phyloP scores from a whole-genome alignment of 2,329 filamentous ascomycete genomes.

The Colletotrichum abscissum region DNA sequence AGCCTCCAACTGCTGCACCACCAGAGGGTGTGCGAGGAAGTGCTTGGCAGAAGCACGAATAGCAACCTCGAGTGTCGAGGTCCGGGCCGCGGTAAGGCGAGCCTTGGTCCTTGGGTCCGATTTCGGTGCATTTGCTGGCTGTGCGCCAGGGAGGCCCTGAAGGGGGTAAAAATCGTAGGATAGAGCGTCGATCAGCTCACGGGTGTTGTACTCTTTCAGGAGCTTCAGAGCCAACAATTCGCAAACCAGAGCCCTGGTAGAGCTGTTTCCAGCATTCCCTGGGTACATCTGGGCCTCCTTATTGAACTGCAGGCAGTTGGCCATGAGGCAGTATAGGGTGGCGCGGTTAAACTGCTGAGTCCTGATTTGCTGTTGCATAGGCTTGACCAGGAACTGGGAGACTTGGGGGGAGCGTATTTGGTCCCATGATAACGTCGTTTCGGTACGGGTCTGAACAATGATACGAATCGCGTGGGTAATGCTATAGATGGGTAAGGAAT shows the following conservation, averaged over 20 bases:
- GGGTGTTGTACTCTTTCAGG: conserved; percentile 87
- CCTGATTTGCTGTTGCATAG: conserved; percentile 90
- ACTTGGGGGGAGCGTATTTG: conserved; percentile 96
- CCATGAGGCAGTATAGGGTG: conserved; percentile 89
- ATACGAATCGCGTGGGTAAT: conserved; percentile 91
- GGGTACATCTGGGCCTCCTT: conserved; percentile 88
- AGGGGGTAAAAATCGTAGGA: conserved; percentile 96
- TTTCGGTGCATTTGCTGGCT: conserved; percentile 50
- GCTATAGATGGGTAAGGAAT: conserved; percentile 88
- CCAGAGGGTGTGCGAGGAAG: conserved; percentile 89
- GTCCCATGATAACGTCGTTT: conserved; percentile 94
- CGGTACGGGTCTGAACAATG: conserved; percentile 84
- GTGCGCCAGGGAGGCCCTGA: conserved; percentile 75
- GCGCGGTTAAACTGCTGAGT: conserved; percentile 86
- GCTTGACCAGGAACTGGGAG: conserved; percentile 94
- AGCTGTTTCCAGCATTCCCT: conserved; percentile 85
- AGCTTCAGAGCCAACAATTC: conserved; percentile 91
- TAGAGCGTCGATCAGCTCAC: conserved; percentile 92
- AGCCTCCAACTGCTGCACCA: conserved; percentile 94
- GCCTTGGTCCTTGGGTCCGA: conserved; percentile 54
- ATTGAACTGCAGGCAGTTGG: conserved; percentile 91
- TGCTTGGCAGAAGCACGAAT: conserved; percentile 94
- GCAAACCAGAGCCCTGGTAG: conserved; percentile 87
- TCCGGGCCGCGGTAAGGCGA: conserved; percentile 74
- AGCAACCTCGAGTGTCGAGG: conserved; percentile 91